phyloP scores from a whole-genome alignment of 2,329 filamentous ascomycete species.

The Exophiala xenobiotica region DNA sequence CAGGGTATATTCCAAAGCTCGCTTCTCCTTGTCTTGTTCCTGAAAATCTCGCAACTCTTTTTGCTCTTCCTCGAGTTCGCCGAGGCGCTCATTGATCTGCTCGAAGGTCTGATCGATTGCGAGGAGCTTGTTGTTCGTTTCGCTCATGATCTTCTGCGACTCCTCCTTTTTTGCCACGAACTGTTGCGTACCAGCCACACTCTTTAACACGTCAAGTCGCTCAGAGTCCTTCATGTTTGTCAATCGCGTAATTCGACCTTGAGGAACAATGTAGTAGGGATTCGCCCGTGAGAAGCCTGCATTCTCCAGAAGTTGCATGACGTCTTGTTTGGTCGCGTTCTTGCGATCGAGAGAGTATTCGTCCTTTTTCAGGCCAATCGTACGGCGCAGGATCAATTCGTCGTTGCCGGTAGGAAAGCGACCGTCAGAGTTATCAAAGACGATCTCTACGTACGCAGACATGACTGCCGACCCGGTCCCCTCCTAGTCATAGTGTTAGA shows the following conservation, averaged over 20 bases:
- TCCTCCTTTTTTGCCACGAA: constrained; percentile 91
- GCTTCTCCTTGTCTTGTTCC: constrained; percentile 87
- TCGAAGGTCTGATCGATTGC: constrained; percentile 92
- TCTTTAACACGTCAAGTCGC: constrained; percentile 84
- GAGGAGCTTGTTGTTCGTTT: constrained; percentile 88
- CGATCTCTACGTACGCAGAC: constrained; percentile 99
- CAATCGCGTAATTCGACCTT: constrained; percentile 89
- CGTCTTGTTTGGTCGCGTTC: constrained; percentile 89
- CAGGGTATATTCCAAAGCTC: constrained; percentile 92
- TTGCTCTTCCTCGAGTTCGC: constrained; percentile 93
- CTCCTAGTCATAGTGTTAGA: constrained; percentile 58
- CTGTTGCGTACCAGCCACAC: constrained; percentile 96
- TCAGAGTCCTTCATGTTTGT: constrained; percentile 99
- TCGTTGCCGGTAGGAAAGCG: constrained; percentile 91
- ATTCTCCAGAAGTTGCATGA: constrained; percentile 91
- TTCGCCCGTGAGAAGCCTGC: constrained; percentile 96
- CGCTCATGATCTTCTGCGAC: constrained; percentile 93
- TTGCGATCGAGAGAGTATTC: constrained; percentile 98
- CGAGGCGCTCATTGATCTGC: constrained; percentile 86
- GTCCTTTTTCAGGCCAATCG: constrained; percentile 96
- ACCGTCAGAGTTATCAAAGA: constrained; percentile 96
- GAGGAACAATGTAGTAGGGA: constrained; percentile 98
- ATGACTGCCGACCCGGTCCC: constrained; percentile 96
- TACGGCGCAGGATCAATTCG: constrained; percentile 85
- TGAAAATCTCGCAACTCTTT: constrained; percentile 92